Evolutionary conservation across 352 stramenopile species (phyloP).

Genomic region (Globisporangium emineosum): DNA sequence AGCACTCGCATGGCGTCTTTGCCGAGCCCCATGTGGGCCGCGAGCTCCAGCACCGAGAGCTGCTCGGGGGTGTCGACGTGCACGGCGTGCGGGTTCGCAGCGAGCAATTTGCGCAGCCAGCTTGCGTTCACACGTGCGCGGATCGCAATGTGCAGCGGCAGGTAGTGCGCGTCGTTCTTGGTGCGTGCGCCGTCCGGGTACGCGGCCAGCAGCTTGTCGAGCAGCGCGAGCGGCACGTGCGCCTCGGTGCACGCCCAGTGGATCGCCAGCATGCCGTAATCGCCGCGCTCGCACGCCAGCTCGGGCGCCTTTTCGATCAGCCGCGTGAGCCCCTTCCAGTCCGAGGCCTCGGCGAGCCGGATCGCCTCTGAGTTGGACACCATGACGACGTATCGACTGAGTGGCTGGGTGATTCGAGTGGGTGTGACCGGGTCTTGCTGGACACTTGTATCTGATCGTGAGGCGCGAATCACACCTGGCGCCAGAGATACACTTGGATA

Average conservation of each 20-base stretch:
- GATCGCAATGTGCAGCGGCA: conserved; percentile 83
- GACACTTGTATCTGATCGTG: not conserved
- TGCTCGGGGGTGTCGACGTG: conserved; percentile 41
- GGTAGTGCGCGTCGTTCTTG: conserved; percentile 61
- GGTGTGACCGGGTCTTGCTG: not conserved
- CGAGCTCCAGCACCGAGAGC: conserved; percentile 51
- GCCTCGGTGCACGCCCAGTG: conserved; percentile 79
- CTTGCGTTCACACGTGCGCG: conserved; percentile 38
- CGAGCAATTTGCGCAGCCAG: conserved; percentile 53
- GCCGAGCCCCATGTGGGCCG: conserved; percentile 37
- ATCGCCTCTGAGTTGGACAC: conserved; percentile 59
- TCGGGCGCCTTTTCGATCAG: conserved; percentile 54
- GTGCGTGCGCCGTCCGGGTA: conserved; percentile 52
- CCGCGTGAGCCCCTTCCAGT: conserved; percentile 68
- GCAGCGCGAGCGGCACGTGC: conserved; percentile 55
- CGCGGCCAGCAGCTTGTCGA: conserved; percentile 54
- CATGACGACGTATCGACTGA: conserved; percentile 12
- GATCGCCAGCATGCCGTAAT: conserved; percentile 82
- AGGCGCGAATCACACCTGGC: not conserved
- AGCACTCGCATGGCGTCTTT: conserved; percentile 51
- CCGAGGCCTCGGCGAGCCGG: conserved; percentile 67
- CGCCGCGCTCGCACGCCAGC: conserved; percentile 45
- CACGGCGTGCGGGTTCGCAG: conserved; percentile 51
- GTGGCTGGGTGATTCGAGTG: not conserved
- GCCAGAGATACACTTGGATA: not conserved